Evolutionary conservation across 1,284 basidiomycete genomes (phyloP), one percentile per base, ranked within the genome.

Genomic region (Moesziomyces sp.): DNA sequence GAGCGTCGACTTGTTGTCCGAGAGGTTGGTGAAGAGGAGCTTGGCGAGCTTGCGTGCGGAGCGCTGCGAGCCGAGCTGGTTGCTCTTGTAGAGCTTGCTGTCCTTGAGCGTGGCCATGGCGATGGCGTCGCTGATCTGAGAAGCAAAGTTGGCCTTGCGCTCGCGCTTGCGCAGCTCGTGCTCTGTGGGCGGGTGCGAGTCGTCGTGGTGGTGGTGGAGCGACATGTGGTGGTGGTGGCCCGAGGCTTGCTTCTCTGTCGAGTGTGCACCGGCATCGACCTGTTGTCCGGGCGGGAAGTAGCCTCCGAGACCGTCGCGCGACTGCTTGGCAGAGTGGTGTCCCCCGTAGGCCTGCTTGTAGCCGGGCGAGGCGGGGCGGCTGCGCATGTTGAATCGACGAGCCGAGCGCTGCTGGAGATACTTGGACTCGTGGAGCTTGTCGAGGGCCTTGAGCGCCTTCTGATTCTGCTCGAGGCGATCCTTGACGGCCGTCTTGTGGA

Each of bases 21-120:
- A 77, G 5, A 82, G 85, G 21, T 89, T 87, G 68, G 87, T 87
- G 82, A 93, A 93, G 58, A 93, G 84, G 79, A 92, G 91, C 73
- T 88, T 87, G 13, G 92, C 92, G 28, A 93, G 85, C 77, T 88
- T 88, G 58, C 91, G 87, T 1, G 92, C 92, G 3, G 91, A 92
- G 71, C 89, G 86, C 64, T 91, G 84, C 30, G 88, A 88, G 46
- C 79, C 77, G 24, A 71, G 45, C 51, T 57, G 52, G 23, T 51
- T 73, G 38, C 74, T 64, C 54, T 80, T 74, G 64, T 79, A 83
- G 9, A 82, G 68, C 58, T 74, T 77, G 35, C 79, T 74, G 63
- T 82, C 74, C 71, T 84, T 84, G 46, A 83, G 64, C 14, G 84
- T 81, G 11, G 81, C 84, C 53, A 74, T 76, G 43, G 81, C 76